Base-by-base conservation (phyloP, 2,329 filamentous ascomycete genomes). In the Microdochium paspali region DNA sequence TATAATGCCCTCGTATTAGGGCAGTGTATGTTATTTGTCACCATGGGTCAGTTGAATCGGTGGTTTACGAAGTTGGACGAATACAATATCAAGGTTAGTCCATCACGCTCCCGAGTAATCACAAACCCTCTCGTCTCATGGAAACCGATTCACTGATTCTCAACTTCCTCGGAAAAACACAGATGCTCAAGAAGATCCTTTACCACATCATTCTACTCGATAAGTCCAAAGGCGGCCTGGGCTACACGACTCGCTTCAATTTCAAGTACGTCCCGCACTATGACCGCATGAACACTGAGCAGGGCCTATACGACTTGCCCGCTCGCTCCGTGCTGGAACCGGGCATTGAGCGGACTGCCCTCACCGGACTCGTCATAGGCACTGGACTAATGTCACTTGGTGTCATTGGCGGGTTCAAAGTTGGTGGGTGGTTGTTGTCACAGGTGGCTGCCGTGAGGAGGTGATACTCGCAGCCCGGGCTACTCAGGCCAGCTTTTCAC, bases 1-100 rank as follows among this genome's bases (percentile, higher is more conserved):
- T 82, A 85, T 61, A 77, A 68, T 56, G 61, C 71, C 0, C 62
- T 87, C 18, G 77, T 85, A 53, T 71, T 74, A 10, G 75, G 81
- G 1, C 84, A 87, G 57, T 85, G 81, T 54, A 57, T 80, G n/a
- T 75, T 85, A 60, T 82, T 87, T 59, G 78, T 78, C 61, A 60
- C 66, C 1, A 61, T 74, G 52, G 71, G 70, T 55, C 79, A 80
- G 54, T 60, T 66, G 3, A 64, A 67, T 44, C 62, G 66, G 39
- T 60, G 59, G 47, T 49, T 74, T 24, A 54, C 60, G 2, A 59
- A 55, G 39, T 59, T 69, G 54, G 72, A 74, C 53, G 56, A 60
- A 31, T 65, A 66, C 25, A 76, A 80, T 53, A 77, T 83, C 44
- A 67, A 65, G 39, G 70, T 71, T 54, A 54, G 63, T 55, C 25